Evolutionary conservation across 2,329 filamentous ascomycete genomes (phyloP), one percentile per base, ranked within the genome.

Genomic region (Botrytis sinoallii): DNA sequence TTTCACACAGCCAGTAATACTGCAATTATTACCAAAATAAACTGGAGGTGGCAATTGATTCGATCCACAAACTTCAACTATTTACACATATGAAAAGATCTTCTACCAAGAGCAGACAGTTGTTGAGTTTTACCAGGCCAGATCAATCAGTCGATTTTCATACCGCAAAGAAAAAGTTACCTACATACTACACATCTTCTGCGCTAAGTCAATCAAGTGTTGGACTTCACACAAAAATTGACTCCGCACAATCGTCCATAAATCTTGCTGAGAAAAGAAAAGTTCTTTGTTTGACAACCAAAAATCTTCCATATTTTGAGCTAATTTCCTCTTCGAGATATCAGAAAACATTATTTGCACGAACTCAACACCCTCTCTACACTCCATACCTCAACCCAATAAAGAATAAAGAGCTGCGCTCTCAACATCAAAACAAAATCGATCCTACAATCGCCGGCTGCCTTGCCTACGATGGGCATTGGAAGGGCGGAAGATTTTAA

Each of bases 401-500:
- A 60, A 38, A 32, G 40, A 72, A 46, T 32, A 40, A 68, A 52
- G 71, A 72, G 71, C 69, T 63, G 57, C 71, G 52, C 75, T 73
- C 77, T 69, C 76, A 76, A 76, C 76, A 76, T 76, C 79, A 57
- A 60, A 42, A 38, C 42, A n/a, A 60, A 46, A 63, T 65, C 77
- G 48, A 48, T 64, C 65, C 64, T 42, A n/a, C 40, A 73, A 29
- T 67, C 72, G 68, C 68, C 68, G 72, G 78, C 76, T 71, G 71
- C 75, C 82, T 89, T 85, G 89, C 89, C 89, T 91, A 90, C 88
- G 72, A 74, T 74, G 72, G 72, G 72, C 88, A 91, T 91, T 89
- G 88, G 88, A 87, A 83, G 87, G 84, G 84, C 84, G 81, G 86
- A 86, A 83, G 89, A 91, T 77, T 91, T 91, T 84, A 88, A 91